These are phyloP conservation scores for Phytophthora pisi DNA, from an alignment of 352 stramenopile genomes.

Conservation along the genomic window DNA sequence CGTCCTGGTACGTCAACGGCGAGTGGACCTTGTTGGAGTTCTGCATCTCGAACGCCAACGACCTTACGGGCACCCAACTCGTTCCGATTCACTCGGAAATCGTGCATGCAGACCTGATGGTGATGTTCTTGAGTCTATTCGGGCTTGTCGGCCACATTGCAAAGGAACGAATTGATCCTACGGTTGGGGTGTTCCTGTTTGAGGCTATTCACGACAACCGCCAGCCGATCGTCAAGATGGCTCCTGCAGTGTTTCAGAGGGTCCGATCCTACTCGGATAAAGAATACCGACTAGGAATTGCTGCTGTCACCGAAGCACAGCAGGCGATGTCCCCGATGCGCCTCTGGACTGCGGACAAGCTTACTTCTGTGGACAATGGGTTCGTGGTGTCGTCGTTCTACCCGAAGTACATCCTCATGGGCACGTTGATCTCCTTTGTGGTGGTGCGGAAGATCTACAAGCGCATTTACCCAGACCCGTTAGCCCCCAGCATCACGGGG, in stretches of 20 bases:
- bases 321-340: conserved; percentile 37
- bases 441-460: conserved; percentile 36
- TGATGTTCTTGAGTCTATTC: conserved; percentile 40
- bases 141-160: conserved; percentile 31
- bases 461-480: conserved; percentile 30
- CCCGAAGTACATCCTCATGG: conserved; percentile 36
- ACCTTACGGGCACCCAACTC: conserved; percentile 23
- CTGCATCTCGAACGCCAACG: conserved; percentile 42
- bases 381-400: conserved; percentile 37
- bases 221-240: conserved; percentile 30
- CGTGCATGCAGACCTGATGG: conserved; percentile 49
- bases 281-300: conserved; percentile 38
- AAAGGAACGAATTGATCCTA: conserved; percentile 35
- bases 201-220: conserved; percentile 36
- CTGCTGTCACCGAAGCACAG: conserved; percentile 28
- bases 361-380: conserved; percentile 21
- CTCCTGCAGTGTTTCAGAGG: conserved; percentile 14
- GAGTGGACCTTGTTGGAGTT: conserved; percentile 57
- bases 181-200: conserved; percentile 32
- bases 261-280: conserved; percentile 22
- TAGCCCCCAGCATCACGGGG: conserved; percentile 28
- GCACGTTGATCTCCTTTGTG: conserved; percentile 29
- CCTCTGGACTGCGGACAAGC: conserved; percentile 38
- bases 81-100: conserved; percentile 39
- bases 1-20: conserved; percentile 47